A percentile compares a stretch with the other conserved stretches of the same genome.
These are phyloP conservation scores for Schwanniomyces sp. DNA, from an alignment of 805 yeast species.

Conservation along the genomic window DNA sequence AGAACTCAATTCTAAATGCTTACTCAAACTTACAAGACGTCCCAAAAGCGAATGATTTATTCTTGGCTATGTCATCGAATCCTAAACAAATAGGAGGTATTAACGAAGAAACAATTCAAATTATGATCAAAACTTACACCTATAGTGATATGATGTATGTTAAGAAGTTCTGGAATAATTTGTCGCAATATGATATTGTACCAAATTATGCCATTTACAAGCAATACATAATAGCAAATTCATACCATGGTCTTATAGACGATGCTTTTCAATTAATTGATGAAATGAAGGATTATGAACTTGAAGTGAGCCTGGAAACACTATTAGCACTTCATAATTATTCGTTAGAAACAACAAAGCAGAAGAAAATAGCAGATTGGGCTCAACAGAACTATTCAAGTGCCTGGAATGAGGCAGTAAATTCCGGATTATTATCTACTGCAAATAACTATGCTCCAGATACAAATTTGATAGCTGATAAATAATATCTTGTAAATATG, in stretches of 20 bases:
- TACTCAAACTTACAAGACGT: constrained; percentile 59
- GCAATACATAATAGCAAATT: constrained; percentile 68
- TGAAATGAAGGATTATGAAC: constrained; percentile 47
- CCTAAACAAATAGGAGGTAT: constrained; percentile 49
- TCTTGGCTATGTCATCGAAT: constrained; percentile 56
- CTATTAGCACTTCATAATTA: constrained; percentile 49
- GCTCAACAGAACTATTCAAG: constrained; percentile 25
- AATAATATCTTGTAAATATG: constrained; percentile 7
- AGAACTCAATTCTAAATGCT: constrained; percentile 65
- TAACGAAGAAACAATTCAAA: constrained; percentile 62
- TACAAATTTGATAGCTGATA: constrained; percentile 21
- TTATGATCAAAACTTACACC: constrained; percentile 66
- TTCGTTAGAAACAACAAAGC: constrained; percentile 30
- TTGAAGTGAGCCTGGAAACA: constrained; percentile 43
- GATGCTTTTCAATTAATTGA: constrained; percentile 55
- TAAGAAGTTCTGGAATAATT: constrained; percentile 58
- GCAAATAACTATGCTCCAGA: constrained; percentile 33
- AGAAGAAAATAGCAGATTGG: constrained; percentile 32
- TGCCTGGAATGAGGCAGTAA: constrained; percentile 25
- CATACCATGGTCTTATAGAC: constrained; percentile 59
- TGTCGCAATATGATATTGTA: constrained; percentile 51
- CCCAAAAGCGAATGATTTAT: constrained; percentile 56
- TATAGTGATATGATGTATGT: constrained; percentile 55
- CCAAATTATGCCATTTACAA: constrained; percentile 54
- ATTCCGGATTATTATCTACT: constrained; percentile 22